Evolutionary conservation across 2,329 filamentous ascomycete species (phyloP).

Genomic region (Lachnellula occidentalis): DNA sequence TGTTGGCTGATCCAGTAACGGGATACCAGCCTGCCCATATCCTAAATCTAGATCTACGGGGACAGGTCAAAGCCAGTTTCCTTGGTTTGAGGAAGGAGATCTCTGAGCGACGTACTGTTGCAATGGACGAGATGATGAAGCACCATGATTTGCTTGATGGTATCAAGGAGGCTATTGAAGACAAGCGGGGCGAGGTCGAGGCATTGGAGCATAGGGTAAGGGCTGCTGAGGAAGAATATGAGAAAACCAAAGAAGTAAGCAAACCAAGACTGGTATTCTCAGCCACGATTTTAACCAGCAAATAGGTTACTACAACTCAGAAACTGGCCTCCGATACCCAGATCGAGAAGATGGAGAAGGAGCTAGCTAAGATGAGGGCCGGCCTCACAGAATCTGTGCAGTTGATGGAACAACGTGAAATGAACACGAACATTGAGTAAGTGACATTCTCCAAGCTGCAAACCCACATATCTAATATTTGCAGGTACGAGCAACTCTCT

Average conservation of each 20-base stretch:
- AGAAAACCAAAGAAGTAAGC: conserved; percentile 76
- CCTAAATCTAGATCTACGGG: conserved; percentile 81
- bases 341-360: conserved; percentile 98
- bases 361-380: conserved; percentile 86
- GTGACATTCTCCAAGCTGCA: conserved; percentile 25
- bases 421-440: conserved; percentile 93
- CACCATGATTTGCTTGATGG: conserved; percentile 90
- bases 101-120: conserved; percentile 75
- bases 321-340: conserved; percentile 86
- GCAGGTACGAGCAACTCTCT: conserved; percentile 85
- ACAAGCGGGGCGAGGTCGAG: conserved; percentile 89
- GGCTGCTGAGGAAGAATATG: conserved; percentile 87
- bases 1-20: conserved; percentile 74
- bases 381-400: conserved; percentile 82
- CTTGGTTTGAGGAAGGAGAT: conserved; percentile 79
- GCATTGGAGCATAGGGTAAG: conserved; percentile 82
- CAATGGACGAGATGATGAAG: conserved; percentile 87
- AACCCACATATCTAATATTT: conserved; percentile 13
- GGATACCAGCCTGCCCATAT: conserved; percentile 89
- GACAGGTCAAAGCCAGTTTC: conserved; percentile 74
- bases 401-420: conserved; percentile 88
- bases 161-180: conserved; percentile 94
- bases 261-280: background rate
- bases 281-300: conserved; percentile 9
- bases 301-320: conserved; percentile 64